These are phyloP conservation scores for Apophysomyces ossiformis DNA, from an alignment of 371 early-diverging fungal species.

Conservation along the genomic window DNA sequence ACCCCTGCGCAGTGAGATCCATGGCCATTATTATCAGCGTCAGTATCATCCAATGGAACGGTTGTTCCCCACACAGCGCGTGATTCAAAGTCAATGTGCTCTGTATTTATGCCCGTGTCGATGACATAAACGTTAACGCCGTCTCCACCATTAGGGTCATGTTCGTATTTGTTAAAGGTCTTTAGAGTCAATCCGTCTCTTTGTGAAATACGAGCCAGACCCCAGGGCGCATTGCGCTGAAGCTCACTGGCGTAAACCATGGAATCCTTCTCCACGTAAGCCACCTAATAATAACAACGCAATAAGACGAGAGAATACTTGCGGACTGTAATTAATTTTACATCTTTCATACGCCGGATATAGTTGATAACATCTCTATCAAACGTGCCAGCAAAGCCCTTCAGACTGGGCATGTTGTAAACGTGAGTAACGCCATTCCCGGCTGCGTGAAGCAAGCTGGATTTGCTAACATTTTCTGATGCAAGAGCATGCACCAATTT, in stretches of 20 bases:
- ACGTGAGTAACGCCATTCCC: conserved; percentile 69
- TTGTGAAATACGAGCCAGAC: conserved; percentile 84
- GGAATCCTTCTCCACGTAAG: conserved; percentile 84
- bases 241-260: conserved; percentile 68
- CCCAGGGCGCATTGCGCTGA: conserved; percentile 87
- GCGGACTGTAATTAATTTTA: conserved; percentile 8
- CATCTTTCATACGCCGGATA: conserved; percentile 67
- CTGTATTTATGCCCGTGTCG: conserved; percentile 85
- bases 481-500: conserved; percentile 35
- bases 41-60: conserved; percentile 69
- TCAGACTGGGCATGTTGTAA: conserved; percentile 72
- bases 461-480: neutral
- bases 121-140: conserved; percentile 87
- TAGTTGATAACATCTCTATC: conserved; percentile 66
- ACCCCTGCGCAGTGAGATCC: conserved; percentile 95
- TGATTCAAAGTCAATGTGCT: conserved; percentile 86
- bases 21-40: conserved; percentile 84
- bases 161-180: conserved; percentile 74
- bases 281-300: conserved; percentile 58
- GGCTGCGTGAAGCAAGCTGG: conserved; percentile 29
- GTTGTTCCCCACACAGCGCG: conserved; percentile 83
- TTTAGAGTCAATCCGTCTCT: conserved; percentile 59
- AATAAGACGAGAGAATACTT: neutral
- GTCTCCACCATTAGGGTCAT: conserved; percentile 73
- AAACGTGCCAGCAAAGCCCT: conserved; percentile 88